A percentile compares a stretch with the other conserved stretches of the same genome.
phyloP scores from a whole-genome alignment of 352 stramenopile species.

The Globisporangium cystogenes region DNA sequence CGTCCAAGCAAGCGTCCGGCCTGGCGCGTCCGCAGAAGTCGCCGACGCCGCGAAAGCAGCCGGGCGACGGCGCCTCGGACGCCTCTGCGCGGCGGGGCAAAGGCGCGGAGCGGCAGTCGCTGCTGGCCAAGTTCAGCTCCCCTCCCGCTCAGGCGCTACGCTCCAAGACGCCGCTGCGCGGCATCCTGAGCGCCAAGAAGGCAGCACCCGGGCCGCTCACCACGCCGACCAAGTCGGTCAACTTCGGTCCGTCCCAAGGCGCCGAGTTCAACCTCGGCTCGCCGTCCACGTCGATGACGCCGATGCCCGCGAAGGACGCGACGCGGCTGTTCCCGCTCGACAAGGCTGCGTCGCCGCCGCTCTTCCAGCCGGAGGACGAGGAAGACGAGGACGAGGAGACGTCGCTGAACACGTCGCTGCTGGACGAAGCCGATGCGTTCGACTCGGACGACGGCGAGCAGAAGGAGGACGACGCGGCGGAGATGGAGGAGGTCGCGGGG shows the following conservation, averaged over 20 bases:
- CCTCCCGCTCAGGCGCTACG: slow-evolving; percentile 10
- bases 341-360: slow-evolving; percentile 13
- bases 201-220: slow-evolving; percentile 23
- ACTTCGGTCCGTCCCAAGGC: slow-evolving; percentile 75
- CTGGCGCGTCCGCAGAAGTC: slow-evolving; percentile 14
- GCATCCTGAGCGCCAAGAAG: slow-evolving; percentile 76
- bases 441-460: slow-evolving; percentile 34
- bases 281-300: slow-evolving; percentile 84
- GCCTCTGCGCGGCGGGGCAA: not conserved
- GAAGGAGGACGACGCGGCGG: slow-evolving; percentile 14
- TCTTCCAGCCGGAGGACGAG: slow-evolving; percentile 25
- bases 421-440: slow-evolving; percentile 66
- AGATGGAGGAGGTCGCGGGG: slow-evolving; percentile 2
- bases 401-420: slow-evolving; percentile 76
- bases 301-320: slow-evolving; percentile 58
- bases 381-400: slow-evolving; percentile 75
- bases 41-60: slow-evolving; percentile 12
- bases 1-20: slow-evolving; percentile 6
- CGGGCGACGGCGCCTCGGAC: not conserved
- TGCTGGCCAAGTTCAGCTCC: slow-evolving; percentile 10
- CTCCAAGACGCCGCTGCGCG: slow-evolving; percentile 54
- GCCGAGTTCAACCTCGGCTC: slow-evolving; percentile 78
- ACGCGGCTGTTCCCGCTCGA: slow-evolving; percentile 64
- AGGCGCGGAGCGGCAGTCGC: slow-evolving; percentile 5
- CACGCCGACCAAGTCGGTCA: slow-evolving; percentile 79